Percentiles rank a stretch among this genome's conserved stretches.
These are phyloP conservation scores for Lantana camara DNA, from an alignment of 257 asterid genomes.

Conservation along the genomic window DNA sequence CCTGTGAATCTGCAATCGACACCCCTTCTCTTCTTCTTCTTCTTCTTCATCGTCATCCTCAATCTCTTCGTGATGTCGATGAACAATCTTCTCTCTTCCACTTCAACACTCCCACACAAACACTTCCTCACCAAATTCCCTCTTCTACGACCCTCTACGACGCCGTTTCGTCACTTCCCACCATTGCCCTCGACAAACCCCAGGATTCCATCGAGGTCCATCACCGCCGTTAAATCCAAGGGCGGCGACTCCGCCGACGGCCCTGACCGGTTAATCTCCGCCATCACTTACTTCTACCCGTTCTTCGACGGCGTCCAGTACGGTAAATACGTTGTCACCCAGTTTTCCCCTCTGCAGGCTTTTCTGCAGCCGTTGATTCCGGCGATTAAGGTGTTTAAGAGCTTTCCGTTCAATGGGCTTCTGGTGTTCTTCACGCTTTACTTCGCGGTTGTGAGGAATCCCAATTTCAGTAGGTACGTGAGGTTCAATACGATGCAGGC, in stretches of 20 bases:
- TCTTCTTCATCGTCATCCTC: too few relatives aligned
- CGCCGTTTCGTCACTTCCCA: constrained; percentile 27
- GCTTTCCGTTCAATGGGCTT: constrained; percentile 55
- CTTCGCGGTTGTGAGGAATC: constrained; percentile 85
- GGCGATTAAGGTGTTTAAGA: constrained; percentile 80
- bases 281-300: constrained; percentile 88
- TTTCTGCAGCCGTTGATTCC: constrained; percentile 83
- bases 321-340: constrained; percentile 81
- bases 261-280: constrained; percentile 88
- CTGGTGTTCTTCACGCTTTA: constrained; percentile 39
- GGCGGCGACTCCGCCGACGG: constrained; percentile 64
- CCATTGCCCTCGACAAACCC: constrained; percentile 29
- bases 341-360: constrained; percentile 67
- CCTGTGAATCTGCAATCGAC: too few relatives aligned
- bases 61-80: neutral
- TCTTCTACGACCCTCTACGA: constrained; percentile 5
- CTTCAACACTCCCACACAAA: neutral
- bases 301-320: constrained; percentile 96
- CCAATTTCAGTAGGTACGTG: constrained; percentile 76
- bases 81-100: neutral
- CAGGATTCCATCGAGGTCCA: constrained; percentile 28
- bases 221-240: constrained; percentile 51
- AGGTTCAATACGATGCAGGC: too few relatives aligned
- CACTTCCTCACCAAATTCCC: constrained; percentile 30
- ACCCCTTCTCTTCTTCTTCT: too few relatives aligned